phyloP scores from a whole-genome alignment of 495 filamentous ascomycete genomes.

The Staphylotrichum longicolle region DNA sequence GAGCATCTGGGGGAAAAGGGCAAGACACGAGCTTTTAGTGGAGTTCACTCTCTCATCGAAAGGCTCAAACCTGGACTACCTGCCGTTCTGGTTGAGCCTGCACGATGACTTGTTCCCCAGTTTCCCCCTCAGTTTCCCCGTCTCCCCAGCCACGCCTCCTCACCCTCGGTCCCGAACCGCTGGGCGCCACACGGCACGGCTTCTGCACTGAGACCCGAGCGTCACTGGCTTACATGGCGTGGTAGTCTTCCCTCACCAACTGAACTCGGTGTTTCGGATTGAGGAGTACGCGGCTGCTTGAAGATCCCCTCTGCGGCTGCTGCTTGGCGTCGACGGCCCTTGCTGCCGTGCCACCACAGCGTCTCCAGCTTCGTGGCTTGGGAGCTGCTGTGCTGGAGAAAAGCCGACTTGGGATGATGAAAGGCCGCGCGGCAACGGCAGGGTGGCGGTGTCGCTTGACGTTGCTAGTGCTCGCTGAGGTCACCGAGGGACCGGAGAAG shows the following conservation, averaged over 20 bases:
- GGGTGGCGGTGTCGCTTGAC: not conserved
- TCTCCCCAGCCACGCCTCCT: not conserved
- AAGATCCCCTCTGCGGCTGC: not conserved
- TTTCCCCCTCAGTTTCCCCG: not conserved
- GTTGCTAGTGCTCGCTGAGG: not conserved
- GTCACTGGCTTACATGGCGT: not conserved
- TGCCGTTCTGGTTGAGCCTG: not conserved
- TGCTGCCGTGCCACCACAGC: slow-evolving; percentile 8
- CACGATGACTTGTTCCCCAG: not conserved
- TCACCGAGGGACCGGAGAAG: not conserved
- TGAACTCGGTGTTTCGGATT: not conserved
- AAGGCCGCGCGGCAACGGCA: slow-evolving; percentile 22
- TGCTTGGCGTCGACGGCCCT: not conserved
- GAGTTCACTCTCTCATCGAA: no score
- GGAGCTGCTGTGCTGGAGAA: no score
- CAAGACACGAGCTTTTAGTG: not conserved
- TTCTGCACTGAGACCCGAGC: not conserved
- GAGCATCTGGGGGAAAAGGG: not conserved
- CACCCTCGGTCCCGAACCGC: slow-evolving; percentile 14
- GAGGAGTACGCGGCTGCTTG: not conserved
- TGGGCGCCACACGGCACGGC: not conserved
- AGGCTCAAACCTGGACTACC: no score
- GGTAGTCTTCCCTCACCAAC: not conserved
- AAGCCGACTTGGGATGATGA: not conserved
- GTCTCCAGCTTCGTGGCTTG: not conserved